Evolutionary conservation across 2,329 filamentous ascomycete species (phyloP).

Genomic region (Fusarium torreyae): DNA sequence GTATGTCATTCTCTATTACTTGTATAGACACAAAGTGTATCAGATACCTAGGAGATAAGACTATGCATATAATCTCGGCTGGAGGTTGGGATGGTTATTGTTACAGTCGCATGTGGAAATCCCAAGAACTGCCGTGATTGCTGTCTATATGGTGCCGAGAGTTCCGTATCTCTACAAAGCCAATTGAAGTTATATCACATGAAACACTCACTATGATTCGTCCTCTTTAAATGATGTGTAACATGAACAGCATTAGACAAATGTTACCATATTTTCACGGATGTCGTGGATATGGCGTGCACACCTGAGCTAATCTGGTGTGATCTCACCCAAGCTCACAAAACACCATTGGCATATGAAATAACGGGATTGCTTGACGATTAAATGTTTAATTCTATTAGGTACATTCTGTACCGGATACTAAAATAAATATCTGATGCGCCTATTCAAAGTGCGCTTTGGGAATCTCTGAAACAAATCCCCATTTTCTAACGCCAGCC

Average conservation of each 20-base stretch:
- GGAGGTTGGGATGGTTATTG: too few species aligned
- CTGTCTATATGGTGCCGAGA: too few species aligned
- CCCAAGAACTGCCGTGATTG: too few species aligned
- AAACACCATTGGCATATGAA: not conserved
- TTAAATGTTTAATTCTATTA: slow-evolving; percentile 10
- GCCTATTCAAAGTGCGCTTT: slow-evolving; percentile 9
- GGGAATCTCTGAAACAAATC: slow-evolving; percentile 17
- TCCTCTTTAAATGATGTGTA: too few species aligned
- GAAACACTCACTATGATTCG: not conserved
- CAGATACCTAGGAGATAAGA: too few species aligned
- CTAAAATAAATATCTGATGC: slow-evolving; percentile 4
- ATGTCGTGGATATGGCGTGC: not conserved
- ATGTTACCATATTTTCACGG: not conserved
- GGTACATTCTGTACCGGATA: not conserved
- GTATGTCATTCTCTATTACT: too few species aligned
- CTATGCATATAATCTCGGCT: too few species aligned
- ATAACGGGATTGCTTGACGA: not conserved
- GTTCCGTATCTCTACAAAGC: too few species aligned
- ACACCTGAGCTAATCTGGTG: not conserved
- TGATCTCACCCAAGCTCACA: not conserved
- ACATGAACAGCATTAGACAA: not conserved
- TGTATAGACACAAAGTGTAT: too few species aligned
- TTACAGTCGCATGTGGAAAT: too few species aligned
- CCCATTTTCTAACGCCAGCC: slow-evolving; percentile 19
- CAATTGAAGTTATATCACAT: not conserved